A percentile compares a stretch with the other conserved stretches of the same genome.
phyloP scores from a whole-genome alignment of 1,284 basidiomycete species.

The Ustilago tritici region DNA sequence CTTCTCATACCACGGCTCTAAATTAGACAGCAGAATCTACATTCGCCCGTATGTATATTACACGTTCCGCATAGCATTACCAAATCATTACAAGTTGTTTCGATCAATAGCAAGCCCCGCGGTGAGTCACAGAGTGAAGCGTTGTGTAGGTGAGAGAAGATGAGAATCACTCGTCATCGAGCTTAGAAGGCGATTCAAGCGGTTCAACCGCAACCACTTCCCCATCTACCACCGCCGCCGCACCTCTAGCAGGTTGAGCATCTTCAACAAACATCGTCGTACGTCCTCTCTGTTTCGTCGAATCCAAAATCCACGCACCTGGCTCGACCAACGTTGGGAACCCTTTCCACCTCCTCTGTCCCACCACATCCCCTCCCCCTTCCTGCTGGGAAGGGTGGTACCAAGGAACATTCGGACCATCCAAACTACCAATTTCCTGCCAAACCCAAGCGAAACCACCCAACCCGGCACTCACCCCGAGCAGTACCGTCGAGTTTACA shows the following conservation, averaged over 20 bases:
- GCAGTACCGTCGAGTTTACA: constrained; percentile 35
- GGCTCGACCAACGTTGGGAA: constrained; percentile 53
- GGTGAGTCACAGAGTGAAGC: neutral
- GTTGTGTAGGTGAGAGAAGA: neutral
- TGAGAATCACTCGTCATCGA: constrained; percentile 7
- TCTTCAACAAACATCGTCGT: constrained; percentile 36
- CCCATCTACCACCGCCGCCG: neutral
- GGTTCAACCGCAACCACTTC: neutral
- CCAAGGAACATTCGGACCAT: constrained; percentile 59
- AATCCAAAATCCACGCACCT: constrained; percentile 48
- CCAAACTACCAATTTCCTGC: constrained; percentile 54
- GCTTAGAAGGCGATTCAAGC: constrained; percentile 12
- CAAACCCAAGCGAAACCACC: constrained; percentile 43
- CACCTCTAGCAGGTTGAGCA: neutral
- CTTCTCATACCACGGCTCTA: neutral
- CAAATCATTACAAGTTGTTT: neutral
- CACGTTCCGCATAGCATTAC: neutral
- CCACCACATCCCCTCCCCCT: neutral
- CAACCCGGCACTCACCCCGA: constrained; percentile 46
- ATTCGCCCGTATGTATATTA: constrained; percentile 3
- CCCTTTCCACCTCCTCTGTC: constrained; percentile 40
- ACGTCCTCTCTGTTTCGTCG: constrained; percentile 42
- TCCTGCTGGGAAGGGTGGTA: constrained; percentile 17
- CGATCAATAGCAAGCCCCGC: neutral
- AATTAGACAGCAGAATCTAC: neutral